Evolutionary conservation across 169 alveolate species (phyloP).

Genomic region (Amoebophrya sp.): DNA sequence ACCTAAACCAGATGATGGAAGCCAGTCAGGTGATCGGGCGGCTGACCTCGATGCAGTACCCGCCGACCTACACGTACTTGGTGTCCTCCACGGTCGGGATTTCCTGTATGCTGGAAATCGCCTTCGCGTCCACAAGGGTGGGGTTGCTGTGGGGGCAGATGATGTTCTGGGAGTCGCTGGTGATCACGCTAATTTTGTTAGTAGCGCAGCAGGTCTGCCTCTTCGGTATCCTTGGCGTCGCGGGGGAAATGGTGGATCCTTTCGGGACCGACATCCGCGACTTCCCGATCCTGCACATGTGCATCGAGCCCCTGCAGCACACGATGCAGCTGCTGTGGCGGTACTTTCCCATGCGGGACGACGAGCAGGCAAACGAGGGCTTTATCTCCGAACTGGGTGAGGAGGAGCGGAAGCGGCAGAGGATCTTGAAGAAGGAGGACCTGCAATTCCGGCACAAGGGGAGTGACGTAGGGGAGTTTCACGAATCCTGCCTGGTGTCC

Average conservation of each 20-base stretch:
- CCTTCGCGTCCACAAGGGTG: neutral
- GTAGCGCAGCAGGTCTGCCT: constrained; percentile 1
- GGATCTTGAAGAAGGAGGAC: too few relatives aligned
- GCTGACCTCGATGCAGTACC: neutral
- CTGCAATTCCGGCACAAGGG: too few relatives aligned
- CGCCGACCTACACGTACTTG: constrained; percentile 18
- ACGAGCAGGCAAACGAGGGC: too few relatives aligned
- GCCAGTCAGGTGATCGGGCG: neutral
- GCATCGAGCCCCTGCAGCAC: constrained; percentile 12
- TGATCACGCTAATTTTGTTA: neutral
- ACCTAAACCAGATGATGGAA: neutral
- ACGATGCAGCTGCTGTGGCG: neutral
- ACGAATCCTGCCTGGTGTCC: neutral
- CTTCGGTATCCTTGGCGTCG: neutral
- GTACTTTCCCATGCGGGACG: too few relatives aligned
- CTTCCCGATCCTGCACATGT: constrained; percentile 8
- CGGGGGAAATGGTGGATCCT: neutral
- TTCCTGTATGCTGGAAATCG: neutral
- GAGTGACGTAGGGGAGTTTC: too few relatives aligned
- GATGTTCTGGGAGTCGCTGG: constrained; percentile 17
- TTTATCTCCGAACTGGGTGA: too few relatives aligned
- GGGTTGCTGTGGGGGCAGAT: neutral
- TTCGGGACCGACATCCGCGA: neutral
- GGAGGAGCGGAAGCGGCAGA: too few relatives aligned
- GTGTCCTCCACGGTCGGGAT: neutral